phyloP scores from a whole-genome alignment of 2,329 filamentous ascomycete species.

The Scedosporium dehoogii region DNA sequence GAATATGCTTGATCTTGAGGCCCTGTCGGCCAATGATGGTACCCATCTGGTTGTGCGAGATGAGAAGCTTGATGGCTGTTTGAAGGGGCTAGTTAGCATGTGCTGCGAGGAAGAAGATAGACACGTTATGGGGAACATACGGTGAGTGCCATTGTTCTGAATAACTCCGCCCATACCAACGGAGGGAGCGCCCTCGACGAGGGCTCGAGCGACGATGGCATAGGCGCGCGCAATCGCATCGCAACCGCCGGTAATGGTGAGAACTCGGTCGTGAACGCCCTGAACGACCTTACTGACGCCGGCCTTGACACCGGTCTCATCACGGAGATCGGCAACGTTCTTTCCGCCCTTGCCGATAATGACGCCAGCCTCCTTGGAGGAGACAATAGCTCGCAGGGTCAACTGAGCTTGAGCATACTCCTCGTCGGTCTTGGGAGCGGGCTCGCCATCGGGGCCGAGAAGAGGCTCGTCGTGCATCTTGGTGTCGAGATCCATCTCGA shows the following conservation, averaged over 20 bases:
- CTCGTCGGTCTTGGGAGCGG: conserved; percentile 83
- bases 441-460: conserved; percentile 64
- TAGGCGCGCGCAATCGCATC: conserved; percentile 88
- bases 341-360: conserved; percentile 99
- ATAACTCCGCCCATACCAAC: conserved; percentile 94
- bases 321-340: conserved; percentile 92
- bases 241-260: conserved; percentile 87
- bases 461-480: conserved; percentile 53
- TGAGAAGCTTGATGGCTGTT: conserved; percentile 88
- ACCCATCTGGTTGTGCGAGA: conserved; percentile 99
- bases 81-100: not conserved
- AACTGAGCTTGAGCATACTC: conserved; percentile 90
- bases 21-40: conserved; percentile 96
- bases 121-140: conserved; percentile 45
- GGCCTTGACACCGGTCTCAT: conserved; percentile 95
- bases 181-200: conserved; percentile 86
- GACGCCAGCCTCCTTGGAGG: conserved; percentile 96
- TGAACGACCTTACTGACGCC: conserved; percentile 98
- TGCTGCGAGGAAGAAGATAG: not conserved
- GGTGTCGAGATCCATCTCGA: conserved; percentile 48
- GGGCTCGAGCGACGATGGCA: conserved; percentile 78
- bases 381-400: conserved; percentile 93
- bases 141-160: conserved; percentile 81
- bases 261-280: conserved; percentile 90
- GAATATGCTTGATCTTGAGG: conserved; percentile 98